These are phyloP conservation scores for Mallotus repandus DNA, from an alignment of 441 rosid species.

Conservation along the genomic window DNA sequence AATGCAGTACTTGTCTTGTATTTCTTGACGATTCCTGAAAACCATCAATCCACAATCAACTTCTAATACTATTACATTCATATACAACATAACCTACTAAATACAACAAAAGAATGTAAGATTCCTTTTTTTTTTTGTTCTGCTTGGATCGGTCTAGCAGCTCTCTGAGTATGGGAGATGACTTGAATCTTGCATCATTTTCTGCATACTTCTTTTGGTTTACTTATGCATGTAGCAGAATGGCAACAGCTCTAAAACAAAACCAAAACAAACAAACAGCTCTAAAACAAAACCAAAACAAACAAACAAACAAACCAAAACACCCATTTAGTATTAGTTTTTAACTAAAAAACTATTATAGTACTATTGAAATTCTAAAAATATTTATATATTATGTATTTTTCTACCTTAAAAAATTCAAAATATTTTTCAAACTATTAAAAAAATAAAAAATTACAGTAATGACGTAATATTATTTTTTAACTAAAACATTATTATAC, in stretches of 20 bases:
- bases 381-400: too few relatives aligned
- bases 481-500: too few relatives aligned
- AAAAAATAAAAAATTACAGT: too few relatives aligned
- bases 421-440: too few relatives aligned
- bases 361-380: too few relatives aligned
- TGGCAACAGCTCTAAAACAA: not conserved
- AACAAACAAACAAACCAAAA: too few relatives aligned
- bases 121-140: constrained; percentile 80
- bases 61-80: not conserved
- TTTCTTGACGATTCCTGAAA: constrained; percentile 59
- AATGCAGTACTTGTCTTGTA: constrained; percentile 76
- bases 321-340: too few relatives aligned
- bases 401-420: too few relatives aligned
- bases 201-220: constrained; percentile 93
- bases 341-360: too few relatives aligned
- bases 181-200: constrained; percentile 68
- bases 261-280: not conserved
- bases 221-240: constrained; percentile 49
- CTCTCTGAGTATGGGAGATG: constrained; percentile 76
- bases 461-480: too few relatives aligned
- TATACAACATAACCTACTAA: too few relatives aligned
- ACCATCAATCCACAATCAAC: not conserved
- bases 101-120: not conserved
- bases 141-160: constrained; percentile 68
- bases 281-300: too few relatives aligned